Percentiles rank a stretch among this genome's conserved stretches.
These are phyloP conservation scores for Brettanomyces anomalus DNA, from an alignment of 805 yeast species.

Conservation along the genomic window DNA sequence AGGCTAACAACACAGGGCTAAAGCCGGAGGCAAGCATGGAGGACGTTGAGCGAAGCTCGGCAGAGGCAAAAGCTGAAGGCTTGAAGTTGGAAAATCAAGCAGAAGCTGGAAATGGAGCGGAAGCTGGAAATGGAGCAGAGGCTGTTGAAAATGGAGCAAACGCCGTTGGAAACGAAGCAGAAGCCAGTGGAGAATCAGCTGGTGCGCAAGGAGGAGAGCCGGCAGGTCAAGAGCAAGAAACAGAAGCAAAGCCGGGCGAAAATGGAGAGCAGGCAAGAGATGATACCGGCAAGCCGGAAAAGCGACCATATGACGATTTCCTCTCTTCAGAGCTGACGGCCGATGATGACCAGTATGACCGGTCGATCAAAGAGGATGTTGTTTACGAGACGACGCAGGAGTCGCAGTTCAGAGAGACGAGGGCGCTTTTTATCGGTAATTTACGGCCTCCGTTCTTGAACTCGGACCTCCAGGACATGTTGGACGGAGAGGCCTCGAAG, in stretches of 20 bases:
- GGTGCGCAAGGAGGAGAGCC: background rate
- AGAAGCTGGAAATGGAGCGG: too few species aligned
- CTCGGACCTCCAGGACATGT: constrained; percentile 27
- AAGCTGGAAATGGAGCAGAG: too few species aligned
- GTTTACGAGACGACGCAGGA: constrained; percentile 25
- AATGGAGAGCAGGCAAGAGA: background rate
- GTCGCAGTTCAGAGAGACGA: constrained; percentile 29
- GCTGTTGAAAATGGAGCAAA: too few species aligned
- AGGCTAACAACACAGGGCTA: too few species aligned
- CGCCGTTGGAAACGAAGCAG: background rate
- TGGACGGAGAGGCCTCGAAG: constrained; percentile 24
- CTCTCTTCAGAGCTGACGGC: background rate
- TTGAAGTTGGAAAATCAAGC: too few species aligned
- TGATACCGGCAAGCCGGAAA: background rate
- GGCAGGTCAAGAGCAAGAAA: background rate
- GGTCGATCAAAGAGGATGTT: constrained; percentile 21
- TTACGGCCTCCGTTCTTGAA: constrained; percentile 31
- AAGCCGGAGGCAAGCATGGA: too few species aligned
- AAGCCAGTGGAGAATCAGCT: background rate
- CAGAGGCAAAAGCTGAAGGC: too few species aligned
- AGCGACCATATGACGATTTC: background rate
- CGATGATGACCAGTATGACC: constrained; percentile 14
- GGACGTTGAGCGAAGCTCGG: too few species aligned
- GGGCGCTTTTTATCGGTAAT: constrained; percentile 38
- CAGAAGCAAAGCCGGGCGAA: background rate